These are phyloP conservation scores for Echinochloa phyllopogon DNA, from an alignment of 176 grass and related monocot species.

Conservation along the genomic window DNA sequence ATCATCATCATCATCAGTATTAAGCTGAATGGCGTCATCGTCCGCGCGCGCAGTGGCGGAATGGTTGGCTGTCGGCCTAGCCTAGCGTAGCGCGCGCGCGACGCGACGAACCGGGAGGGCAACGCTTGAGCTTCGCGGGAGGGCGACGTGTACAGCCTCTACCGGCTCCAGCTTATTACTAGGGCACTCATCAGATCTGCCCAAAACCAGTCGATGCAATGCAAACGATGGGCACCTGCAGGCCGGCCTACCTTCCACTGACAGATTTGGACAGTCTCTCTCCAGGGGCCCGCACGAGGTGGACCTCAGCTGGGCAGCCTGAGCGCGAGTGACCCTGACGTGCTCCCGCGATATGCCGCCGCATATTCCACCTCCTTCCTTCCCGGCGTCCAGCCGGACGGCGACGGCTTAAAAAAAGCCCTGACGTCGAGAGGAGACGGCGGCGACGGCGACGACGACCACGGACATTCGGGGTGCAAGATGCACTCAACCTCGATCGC, in stretches of 20 bases:
- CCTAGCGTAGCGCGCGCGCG: neutral
- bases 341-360: constrained; percentile 43
- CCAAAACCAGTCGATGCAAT: too few relatives aligned
- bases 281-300: neutral
- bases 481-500: constrained; percentile 31
- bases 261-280: neutral
- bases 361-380: constrained; percentile 42
- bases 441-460: neutral
- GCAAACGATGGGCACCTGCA: too few relatives aligned
- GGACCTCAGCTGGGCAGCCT: neutral
- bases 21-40: too few relatives aligned
- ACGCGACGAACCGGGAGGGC: neutral
- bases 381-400: neutral
- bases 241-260: neutral
- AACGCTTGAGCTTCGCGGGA: neutral
- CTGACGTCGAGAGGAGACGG: constrained; percentile 29
- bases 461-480: too few relatives aligned
- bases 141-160: too few relatives aligned
- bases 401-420: neutral
- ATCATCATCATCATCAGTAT: neutral
- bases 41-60: too few relatives aligned
- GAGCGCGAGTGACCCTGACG: neutral
- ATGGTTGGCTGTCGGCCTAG: neutral
- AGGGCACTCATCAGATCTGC: too few relatives aligned
- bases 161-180: too few relatives aligned